Evolutionary conservation across 2,329 filamentous ascomycete species (phyloP).

Genomic region (Cylindrodendrum hubeiense): DNA sequence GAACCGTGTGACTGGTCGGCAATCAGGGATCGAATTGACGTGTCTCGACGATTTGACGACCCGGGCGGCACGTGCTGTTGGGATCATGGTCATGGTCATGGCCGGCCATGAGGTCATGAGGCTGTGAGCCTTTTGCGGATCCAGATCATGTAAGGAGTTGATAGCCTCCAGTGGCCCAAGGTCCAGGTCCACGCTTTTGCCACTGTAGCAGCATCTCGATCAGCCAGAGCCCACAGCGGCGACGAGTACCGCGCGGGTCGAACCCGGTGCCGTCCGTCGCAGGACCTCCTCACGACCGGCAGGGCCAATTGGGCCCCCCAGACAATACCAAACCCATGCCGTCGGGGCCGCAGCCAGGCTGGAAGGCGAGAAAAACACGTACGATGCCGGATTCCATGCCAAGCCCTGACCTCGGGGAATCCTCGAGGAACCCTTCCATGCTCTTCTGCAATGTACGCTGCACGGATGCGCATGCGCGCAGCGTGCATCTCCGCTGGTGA

Average conservation of each 20-base stretch:
- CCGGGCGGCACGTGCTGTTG: neutral
- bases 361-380: constrained; percentile 5
- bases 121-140: neutral
- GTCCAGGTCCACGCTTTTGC: too few relatives aligned
- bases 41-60: neutral
- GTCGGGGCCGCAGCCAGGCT: neutral
- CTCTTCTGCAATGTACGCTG: neutral
- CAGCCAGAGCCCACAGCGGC: neutral
- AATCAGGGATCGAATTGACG: neutral
- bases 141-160: neutral
- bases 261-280: neutral
- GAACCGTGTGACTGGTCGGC: constrained; percentile 5
- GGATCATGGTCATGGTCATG: too few relatives aligned
- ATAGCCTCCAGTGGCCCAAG: too few relatives aligned
- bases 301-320: neutral
- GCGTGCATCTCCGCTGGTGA: neutral
- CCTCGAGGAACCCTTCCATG: neutral
- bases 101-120: neutral
- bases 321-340: neutral
- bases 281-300: too few relatives aligned
- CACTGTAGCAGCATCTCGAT: too few relatives aligned
- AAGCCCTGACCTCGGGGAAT: neutral
- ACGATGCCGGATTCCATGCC: constrained; percentile 3
- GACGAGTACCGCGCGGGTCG: constrained; percentile 5
- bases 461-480: neutral